Percentiles rank a stretch among this genome's conserved stretches.
Conservation (phyloP, 139 green algal genomes). For the Picocystis salinarum region DNA sequence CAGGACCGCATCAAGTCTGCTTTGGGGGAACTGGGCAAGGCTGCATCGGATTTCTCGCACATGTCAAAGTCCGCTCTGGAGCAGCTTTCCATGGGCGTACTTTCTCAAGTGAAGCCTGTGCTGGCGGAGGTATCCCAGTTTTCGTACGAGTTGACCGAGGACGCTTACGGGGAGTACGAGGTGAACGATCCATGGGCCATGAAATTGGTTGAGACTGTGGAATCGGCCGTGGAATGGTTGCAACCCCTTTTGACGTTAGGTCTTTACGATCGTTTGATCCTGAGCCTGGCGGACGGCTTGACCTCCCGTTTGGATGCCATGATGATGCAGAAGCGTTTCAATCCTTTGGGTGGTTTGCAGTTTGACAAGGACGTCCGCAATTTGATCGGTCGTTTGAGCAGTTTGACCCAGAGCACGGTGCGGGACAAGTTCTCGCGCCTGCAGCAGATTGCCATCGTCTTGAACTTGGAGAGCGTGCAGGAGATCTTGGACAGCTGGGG, state of each 20-base stretch:
- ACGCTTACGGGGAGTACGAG: constrained; percentile 42
- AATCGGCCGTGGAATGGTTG: constrained; percentile 28
- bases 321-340: constrained; percentile 69
- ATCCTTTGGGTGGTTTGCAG: constrained; percentile 79
- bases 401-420: constrained; percentile 53
- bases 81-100: constrained; percentile 38
- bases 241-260: constrained; percentile 46
- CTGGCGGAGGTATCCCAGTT: constrained; percentile 44
- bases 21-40: constrained; percentile 64
- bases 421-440: constrained; percentile 81
- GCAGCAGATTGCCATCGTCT: constrained; percentile 64
- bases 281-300: constrained; percentile 45
- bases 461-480: constrained; percentile 58
- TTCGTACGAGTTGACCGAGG: constrained; percentile 55
- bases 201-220: constrained; percentile 38
- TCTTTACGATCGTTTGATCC: constrained; percentile 54
- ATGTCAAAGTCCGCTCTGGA: constrained; percentile 37
- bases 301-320: constrained; percentile 52
- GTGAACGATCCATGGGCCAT: constrained; percentile 49
- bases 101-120: constrained; percentile 34
- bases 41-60: constrained; percentile 35
- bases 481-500: constrained; percentile 75
- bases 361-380: constrained; percentile 65
- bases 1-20: constrained; percentile 42
- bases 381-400: constrained; percentile 41